These are phyloP conservation scores for Castanospermum australe DNA, from an alignment of 306 rosid species.

Conservation along the genomic window DNA sequence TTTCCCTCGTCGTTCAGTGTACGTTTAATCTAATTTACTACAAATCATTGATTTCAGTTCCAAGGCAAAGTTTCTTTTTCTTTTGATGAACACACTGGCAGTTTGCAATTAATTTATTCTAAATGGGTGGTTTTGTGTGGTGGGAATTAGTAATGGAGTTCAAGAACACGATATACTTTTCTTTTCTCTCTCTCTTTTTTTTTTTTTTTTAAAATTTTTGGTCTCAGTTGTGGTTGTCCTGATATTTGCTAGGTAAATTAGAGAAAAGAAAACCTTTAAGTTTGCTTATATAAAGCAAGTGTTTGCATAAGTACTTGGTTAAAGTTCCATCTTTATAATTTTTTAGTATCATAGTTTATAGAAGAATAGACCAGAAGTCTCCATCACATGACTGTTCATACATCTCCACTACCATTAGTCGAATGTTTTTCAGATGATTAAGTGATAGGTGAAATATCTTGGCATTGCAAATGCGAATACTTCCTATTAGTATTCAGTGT, in stretches of 20 bases:
- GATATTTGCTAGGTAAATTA: neutral
- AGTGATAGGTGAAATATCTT: neutral
- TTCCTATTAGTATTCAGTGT: conserved; percentile 12
- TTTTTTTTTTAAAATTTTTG: too few relatives aligned
- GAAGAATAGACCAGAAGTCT: conserved; percentile 14
- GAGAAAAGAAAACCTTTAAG: neutral
- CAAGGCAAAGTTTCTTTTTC: neutral
- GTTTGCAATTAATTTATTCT: neutral
- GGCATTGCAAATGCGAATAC: neutral
- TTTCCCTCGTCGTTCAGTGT: conserved; percentile 70
- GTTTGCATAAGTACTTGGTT: neutral
- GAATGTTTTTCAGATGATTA: conserved; percentile 10
- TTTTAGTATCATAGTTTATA: conserved; percentile 1
- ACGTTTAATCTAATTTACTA: conserved; percentile 40
- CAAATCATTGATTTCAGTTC: neutral
- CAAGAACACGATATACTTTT: neutral
- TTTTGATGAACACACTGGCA: conserved; percentile 3
- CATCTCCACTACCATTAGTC: neutral
- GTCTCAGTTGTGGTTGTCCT: neutral
- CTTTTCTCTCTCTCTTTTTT: neutral
- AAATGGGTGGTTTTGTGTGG: conserved; percentile 10
- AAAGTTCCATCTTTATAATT: neutral
- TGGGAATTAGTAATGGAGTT: neutral
- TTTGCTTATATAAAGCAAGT: conserved; percentile 5
- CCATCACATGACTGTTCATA: neutral